phyloP scores from a whole-genome alignment of 2,329 filamentous ascomycete genomes.

The Polychaeton citri region DNA sequence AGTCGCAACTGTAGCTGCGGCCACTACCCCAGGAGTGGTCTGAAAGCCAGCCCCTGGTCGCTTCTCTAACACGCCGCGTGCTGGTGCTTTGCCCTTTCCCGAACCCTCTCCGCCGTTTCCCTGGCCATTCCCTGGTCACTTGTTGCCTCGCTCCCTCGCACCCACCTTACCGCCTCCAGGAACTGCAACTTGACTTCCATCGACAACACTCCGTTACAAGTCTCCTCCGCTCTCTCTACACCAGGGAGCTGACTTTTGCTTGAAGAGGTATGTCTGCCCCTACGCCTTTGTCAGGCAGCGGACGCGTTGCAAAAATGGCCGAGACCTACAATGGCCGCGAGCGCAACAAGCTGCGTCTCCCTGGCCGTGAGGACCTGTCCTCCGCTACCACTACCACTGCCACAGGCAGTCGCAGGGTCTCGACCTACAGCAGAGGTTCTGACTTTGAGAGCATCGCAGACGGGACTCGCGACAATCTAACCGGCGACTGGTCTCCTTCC shows the following conservation, averaged over 20 bases:
- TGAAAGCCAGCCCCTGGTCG: no score
- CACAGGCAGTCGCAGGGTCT: neutral
- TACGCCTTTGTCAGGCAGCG: neutral
- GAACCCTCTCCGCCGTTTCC: no score
- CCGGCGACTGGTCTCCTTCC: neutral
- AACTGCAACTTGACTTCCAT: no score
- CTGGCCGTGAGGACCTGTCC: neutral
- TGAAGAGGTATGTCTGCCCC: conserved; percentile 1
- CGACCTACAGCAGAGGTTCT: neutral
- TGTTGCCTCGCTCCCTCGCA: no score
- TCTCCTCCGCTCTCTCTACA: neutral
- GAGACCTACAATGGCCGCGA: neutral
- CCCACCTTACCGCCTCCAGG: no score
- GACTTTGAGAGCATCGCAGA: neutral
- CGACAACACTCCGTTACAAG: neutral
- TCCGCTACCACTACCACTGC: neutral
- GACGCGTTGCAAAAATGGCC: neutral
- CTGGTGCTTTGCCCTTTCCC: no score
- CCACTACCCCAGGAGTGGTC: no score
- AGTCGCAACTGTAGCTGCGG: no score
- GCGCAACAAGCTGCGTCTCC: neutral
- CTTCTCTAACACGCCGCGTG: no score
- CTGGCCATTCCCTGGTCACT: no score
- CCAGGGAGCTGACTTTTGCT: neutral
- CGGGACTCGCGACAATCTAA: neutral